Evolutionary conservation across 192 early-diverging fungal genomes (phyloP), one percentile per base, ranked within the genome.

Genomic region (Backusella westeae): DNA sequence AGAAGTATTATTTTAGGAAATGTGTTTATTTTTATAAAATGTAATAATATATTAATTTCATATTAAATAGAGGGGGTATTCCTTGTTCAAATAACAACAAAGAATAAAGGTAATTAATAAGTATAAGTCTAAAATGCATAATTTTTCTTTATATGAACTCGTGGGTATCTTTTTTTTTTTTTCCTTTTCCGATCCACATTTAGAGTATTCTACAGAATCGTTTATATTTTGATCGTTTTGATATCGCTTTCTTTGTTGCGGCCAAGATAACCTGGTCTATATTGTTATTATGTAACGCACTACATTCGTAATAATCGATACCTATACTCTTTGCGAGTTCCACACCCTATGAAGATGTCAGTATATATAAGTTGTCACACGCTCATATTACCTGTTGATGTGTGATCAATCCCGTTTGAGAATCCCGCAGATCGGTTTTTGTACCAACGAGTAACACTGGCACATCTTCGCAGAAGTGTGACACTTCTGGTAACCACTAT

Each of bases 401-500:
- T 63, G 56, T 63, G 56, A 63, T 63, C 10, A 63, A 29, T 14
- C 56, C 23, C 21, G 26, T 63, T 63, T 63, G 56, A 63, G 21
- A 63, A 2, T 63, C 23, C 23, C 56, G 56, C 23, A 63, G 56
- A 63, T 63, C 56, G 2, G 7, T 63, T 63, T 63, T 63, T 12
- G 56, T 63, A 10, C 23, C 56, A 14, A 63, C 56, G 12, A 63
- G 56, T 63, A 63, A 29, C 9, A 63, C 56, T 6, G 56, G 56
- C 0, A 63, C 23, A 63, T 63, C 12, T 63, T 63, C 56, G 4
- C 56, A 63, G 7, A 63, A 63, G 4, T 63, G 56, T 15, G 56
- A 63, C 10, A 71, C 70, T 46, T 71, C 70, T 6, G 70, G 70
- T 71, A 71, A 46, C 70, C 70, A 71, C 70, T 46, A 32, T 14